Evolutionary conservation across 805 yeast species (phyloP).

Genomic region (Lachancea meyersii): DNA sequence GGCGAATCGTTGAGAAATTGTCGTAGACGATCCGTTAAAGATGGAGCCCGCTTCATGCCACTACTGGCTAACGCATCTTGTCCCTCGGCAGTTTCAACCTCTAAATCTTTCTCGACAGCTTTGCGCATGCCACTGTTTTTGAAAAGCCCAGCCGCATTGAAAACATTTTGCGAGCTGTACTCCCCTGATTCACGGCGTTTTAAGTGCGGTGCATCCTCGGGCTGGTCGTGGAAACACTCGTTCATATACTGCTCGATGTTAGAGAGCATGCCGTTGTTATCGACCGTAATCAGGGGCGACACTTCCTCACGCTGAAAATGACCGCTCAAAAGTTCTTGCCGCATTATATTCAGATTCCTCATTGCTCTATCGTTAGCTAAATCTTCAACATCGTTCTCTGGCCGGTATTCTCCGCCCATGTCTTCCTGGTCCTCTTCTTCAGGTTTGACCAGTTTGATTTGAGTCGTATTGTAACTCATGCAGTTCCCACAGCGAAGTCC

Average conservation of each 20-base stretch:
- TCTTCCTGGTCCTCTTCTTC: constrained; percentile 34
- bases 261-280: constrained; percentile 15
- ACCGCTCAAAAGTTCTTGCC: constrained; percentile 15
- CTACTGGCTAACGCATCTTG: constrained; percentile 2
- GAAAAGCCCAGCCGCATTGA: constrained; percentile 17
- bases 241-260: constrained; percentile 19
- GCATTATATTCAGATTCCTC: constrained; percentile 4
- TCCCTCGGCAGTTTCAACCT: neutral
- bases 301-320: constrained; percentile 23
- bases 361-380: constrained; percentile 1
- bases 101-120: neutral
- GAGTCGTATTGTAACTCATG: constrained; percentile 79
- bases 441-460: constrained; percentile 61
- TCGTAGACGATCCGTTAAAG: constrained; percentile 14
- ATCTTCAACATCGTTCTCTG: neutral
- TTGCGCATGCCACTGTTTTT: constrained; percentile 4
- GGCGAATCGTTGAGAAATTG: constrained; percentile 15
- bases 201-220: neutral
- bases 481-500: constrained; percentile 88
- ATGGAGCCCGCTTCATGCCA: constrained; percentile 13
- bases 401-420: constrained; percentile 2
- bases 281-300: constrained; percentile 19
- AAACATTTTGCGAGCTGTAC: constrained; percentile 15
- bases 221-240: constrained; percentile 16
- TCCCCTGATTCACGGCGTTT: constrained; percentile 1